Evolutionary conservation across 23 red algal species (phyloP).

Genomic region (Porphyridium purpureum): DNA sequence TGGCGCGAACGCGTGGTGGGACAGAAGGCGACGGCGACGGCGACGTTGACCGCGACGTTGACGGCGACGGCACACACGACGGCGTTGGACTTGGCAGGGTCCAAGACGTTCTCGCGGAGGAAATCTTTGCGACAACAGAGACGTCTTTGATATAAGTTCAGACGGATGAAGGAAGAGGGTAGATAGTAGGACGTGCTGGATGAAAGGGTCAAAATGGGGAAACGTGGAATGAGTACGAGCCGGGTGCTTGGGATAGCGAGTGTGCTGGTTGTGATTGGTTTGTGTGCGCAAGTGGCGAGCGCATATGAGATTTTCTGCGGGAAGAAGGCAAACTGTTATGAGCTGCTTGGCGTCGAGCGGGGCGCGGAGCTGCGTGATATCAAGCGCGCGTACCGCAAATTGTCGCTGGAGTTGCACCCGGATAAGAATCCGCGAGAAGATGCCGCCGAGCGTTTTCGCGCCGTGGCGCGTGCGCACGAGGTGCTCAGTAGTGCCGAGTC

Average conservation of each 20-base stretch:
- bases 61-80: too few relatives aligned
- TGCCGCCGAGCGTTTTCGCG: slow-evolving; percentile 41
- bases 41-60: too few relatives aligned
- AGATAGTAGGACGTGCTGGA: too few relatives aligned
- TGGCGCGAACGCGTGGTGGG: too few relatives aligned
- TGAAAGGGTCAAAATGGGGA: too few relatives aligned
- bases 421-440: slow-evolving; percentile 54
- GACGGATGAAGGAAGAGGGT: too few relatives aligned
- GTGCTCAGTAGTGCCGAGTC: slow-evolving; percentile 24
- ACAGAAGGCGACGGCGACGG: too few relatives aligned
- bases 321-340: slow-evolving; percentile 65
- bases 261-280: background rate
- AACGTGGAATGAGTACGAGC: too few relatives aligned
- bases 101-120: too few relatives aligned
- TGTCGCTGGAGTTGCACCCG: slow-evolving; percentile 49
- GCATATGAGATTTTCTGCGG: slow-evolving; percentile 37
- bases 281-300: background rate
- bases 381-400: slow-evolving; percentile 51
- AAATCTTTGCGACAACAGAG: too few relatives aligned
- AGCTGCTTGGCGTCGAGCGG: slow-evolving; percentile 31
- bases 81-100: too few relatives aligned
- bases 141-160: too few relatives aligned
- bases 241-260: background rate
- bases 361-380: slow-evolving; percentile 35
- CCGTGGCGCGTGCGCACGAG: slow-evolving; percentile 67